Evolutionary conservation across 306 rosid species (phyloP).

Genomic region (Prunus mongolica): DNA sequence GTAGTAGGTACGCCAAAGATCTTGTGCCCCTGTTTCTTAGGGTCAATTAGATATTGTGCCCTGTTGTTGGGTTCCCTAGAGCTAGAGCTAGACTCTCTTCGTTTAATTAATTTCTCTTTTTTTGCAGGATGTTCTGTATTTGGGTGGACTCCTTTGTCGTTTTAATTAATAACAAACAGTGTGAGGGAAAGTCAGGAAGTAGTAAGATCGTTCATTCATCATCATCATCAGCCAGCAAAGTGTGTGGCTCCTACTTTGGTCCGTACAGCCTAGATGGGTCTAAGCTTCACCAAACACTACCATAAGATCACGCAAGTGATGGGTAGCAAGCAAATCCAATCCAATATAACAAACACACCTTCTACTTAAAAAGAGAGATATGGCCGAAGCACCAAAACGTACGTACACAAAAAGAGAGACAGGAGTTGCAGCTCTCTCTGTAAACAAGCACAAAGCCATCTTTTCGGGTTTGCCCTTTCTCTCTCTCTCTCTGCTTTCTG

Average conservation of each 20-base stretch:
- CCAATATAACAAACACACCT: not conserved
- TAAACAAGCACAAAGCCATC: not conserved
- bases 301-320: conserved; percentile 24
- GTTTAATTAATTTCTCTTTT: not conserved
- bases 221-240: too few species aligned
- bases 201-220: too few species aligned
- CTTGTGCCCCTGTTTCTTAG: not conserved
- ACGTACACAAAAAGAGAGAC: conserved; percentile 2
- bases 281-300: conserved; percentile 21
- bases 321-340: conserved; percentile 5
- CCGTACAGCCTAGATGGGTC: not conserved
- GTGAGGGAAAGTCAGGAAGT: too few species aligned
- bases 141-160: too few species aligned
- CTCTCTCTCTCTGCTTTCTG: not conserved
- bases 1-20: not conserved
- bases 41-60: not conserved
- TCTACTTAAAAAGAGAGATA: not conserved
- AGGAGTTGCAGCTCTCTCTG: not conserved
- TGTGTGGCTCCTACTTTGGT: not conserved
- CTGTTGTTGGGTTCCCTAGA: conserved; percentile 9
- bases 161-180: too few species aligned
- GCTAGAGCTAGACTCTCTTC: not conserved
- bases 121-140: not conserved
- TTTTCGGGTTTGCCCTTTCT: not conserved
- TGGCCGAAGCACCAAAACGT: not conserved